Conservation (phyloP, 495 filamentous ascomycete species). For the Annulohypoxylon moriforme region DNA sequence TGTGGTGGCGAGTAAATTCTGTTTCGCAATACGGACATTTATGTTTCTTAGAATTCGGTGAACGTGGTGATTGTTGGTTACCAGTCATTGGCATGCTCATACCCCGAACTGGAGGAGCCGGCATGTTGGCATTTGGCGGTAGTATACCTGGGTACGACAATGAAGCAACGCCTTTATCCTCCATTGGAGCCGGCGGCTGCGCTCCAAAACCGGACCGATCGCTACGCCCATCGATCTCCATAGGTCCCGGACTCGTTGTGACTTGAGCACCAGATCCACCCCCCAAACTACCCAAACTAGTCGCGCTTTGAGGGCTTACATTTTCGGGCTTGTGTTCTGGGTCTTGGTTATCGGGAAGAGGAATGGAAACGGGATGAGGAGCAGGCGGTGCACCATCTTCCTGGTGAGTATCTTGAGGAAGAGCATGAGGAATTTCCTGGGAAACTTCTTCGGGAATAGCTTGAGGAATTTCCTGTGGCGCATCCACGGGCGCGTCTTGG, state of each 20-base stretch:
- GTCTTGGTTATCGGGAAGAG: conserved; percentile 44
- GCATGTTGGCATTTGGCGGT: conserved; percentile 50
- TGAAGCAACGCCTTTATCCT: conserved; percentile 60
- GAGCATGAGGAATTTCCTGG: conserved; percentile 28
- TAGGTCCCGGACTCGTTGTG: conserved; percentile 55
- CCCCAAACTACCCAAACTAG: conserved; percentile 52
- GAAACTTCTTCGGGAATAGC: conserved; percentile 13
- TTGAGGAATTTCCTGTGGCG: conserved; percentile 31
- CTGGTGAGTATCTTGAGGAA: conserved; percentile 38
- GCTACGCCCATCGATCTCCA: conserved; percentile 57
- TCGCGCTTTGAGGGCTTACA: conserved; percentile 55
- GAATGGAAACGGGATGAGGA: conserved; percentile 50
- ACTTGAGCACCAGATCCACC: conserved; percentile 49
- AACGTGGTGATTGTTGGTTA: conserved; percentile 70
- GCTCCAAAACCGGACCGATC: conserved; percentile 49
- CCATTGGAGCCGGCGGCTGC: conserved; percentile 60
- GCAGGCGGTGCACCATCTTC: conserved; percentile 29
- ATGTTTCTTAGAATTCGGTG: conserved; percentile 79
- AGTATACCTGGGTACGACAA: conserved; percentile 60
- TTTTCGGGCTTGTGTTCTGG: conserved; percentile 50
- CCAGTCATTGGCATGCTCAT: conserved; percentile 80
- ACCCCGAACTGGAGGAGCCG: conserved; percentile 64
- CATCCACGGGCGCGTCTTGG: conserved; percentile 35
- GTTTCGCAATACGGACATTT: conserved; percentile 96
- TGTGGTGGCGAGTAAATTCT: conserved; percentile 97